These are phyloP conservation scores for Ettlia oleoabundans DNA, from an alignment of 139 green algal genomes.

Conservation along the genomic window DNA sequence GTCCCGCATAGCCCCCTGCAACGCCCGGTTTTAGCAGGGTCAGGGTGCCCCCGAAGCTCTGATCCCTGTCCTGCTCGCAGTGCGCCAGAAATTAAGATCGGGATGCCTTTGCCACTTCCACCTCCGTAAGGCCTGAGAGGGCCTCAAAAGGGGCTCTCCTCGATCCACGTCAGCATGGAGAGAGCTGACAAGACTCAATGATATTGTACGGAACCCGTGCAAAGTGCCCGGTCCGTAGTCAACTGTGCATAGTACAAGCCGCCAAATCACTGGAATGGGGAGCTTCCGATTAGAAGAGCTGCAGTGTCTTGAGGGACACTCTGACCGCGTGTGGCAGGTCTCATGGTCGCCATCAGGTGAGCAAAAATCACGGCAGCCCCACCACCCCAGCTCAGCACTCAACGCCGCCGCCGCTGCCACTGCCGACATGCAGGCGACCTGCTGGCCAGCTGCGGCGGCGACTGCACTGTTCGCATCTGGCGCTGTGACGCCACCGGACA, in stretches of 20 bases:
- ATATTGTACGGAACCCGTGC: too few relatives aligned
- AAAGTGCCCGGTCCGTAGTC: too few relatives aligned
- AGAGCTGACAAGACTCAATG: too few relatives aligned
- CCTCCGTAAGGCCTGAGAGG: too few relatives aligned
- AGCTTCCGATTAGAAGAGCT: slow-evolving; percentile 54
- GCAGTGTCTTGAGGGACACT: slow-evolving; percentile 75
- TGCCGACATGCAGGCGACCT: slow-evolving; percentile 59
- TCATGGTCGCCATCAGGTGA: slow-evolving; percentile 84
- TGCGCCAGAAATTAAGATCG: too few relatives aligned
- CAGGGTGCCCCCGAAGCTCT: too few relatives aligned
- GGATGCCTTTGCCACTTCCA: too few relatives aligned
- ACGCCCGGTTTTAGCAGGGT: background rate
- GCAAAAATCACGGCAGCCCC: background rate
- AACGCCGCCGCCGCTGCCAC: background rate
- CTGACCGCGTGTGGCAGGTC: slow-evolving; percentile 83
- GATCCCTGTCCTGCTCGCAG: too few relatives aligned
- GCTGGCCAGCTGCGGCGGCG: slow-evolving; percentile 89
- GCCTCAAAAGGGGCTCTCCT: too few relatives aligned
- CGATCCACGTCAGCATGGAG: too few relatives aligned
- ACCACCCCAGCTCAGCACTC: background rate
- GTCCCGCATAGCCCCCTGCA: background rate
- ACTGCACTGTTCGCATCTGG: slow-evolving; percentile 94
- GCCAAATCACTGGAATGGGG: background rate
- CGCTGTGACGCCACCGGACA: slow-evolving; percentile 20
- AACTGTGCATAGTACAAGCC: too few relatives aligned